A percentile compares a stretch with the other conserved stretches of the same genome.
Evolutionary conservation across 441 rosid species (phyloP).

Genomic region (Theobroma grandiflorum): DNA sequence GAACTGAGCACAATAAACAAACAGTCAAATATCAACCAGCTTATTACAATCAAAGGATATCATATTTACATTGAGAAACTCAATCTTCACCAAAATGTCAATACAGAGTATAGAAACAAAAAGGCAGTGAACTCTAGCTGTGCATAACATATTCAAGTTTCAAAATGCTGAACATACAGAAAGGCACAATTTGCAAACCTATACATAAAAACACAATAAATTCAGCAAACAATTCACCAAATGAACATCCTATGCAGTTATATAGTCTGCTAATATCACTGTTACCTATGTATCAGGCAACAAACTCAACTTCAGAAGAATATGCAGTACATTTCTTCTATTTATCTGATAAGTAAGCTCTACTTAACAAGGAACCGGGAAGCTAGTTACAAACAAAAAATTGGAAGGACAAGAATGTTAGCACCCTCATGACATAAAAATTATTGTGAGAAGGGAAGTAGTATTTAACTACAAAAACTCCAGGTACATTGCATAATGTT

Average conservation of each 20-base stretch:
- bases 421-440: neutral
- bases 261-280: neutral
- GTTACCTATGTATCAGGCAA: neutral
- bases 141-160: neutral
- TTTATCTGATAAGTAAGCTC: neutral
- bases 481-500: neutral
- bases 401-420: neutral
- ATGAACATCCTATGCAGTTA: neutral
- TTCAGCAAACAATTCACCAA: too few relatives aligned
- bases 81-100: neutral
- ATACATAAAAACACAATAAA: too few relatives aligned
- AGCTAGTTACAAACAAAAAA: neutral
- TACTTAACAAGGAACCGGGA: neutral
- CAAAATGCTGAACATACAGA: neutral
- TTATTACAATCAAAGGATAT: neutral
- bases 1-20: neutral
- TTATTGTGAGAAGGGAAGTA: neutral
- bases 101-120: neutral
- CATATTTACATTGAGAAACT: neutral
- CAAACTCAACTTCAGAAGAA: neutral
- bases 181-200: too few relatives aligned
- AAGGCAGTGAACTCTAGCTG: neutral
- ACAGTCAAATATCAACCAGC: neutral
- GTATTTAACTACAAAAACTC: neutral
- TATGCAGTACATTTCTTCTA: neutral